These are phyloP conservation scores for Tetracladium setigerum DNA, from an alignment of 495 filamentous ascomycete genomes.

Conservation along the genomic window DNA sequence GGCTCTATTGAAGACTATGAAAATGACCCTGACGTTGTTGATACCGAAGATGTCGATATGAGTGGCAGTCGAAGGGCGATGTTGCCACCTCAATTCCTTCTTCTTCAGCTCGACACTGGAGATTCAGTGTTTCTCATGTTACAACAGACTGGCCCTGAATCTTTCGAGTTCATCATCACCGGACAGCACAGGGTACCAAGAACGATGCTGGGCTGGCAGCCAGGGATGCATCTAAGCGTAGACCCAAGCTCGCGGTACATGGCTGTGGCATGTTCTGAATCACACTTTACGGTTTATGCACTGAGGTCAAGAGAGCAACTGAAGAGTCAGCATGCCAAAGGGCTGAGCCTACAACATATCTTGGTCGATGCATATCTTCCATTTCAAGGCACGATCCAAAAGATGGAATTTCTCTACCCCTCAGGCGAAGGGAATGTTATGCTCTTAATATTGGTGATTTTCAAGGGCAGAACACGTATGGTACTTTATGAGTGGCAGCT, in stretches of 20 bases:
- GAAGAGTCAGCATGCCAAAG: constrained; percentile 27
- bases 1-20: constrained; percentile 13
- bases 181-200: constrained; percentile 49
- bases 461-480: constrained; percentile 51
- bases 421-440: constrained; percentile 61
- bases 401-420: constrained; percentile 83
- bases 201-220: constrained; percentile 44
- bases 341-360: constrained; percentile 32
- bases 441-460: constrained; percentile 62
- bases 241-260: constrained; percentile 58
- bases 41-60: constrained; percentile 26
- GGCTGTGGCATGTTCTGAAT: constrained; percentile 34
- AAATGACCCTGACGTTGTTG: constrained; percentile 23
- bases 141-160: constrained; percentile 29
- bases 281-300: constrained; percentile 49
- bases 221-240: constrained; percentile 74
- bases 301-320: constrained; percentile 44
- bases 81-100: constrained; percentile 69
- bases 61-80: constrained; percentile 1
- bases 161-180: constrained; percentile 52
- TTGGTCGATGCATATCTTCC: constrained; percentile 45
- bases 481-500: constrained; percentile 71
- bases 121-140: constrained; percentile 68
- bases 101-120: constrained; percentile 60
- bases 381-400: constrained; percentile 67